These are phyloP conservation scores for Kluyveromyces dobzhanskii DNA, from an alignment of 805 yeast species.

Conservation along the genomic window DNA sequence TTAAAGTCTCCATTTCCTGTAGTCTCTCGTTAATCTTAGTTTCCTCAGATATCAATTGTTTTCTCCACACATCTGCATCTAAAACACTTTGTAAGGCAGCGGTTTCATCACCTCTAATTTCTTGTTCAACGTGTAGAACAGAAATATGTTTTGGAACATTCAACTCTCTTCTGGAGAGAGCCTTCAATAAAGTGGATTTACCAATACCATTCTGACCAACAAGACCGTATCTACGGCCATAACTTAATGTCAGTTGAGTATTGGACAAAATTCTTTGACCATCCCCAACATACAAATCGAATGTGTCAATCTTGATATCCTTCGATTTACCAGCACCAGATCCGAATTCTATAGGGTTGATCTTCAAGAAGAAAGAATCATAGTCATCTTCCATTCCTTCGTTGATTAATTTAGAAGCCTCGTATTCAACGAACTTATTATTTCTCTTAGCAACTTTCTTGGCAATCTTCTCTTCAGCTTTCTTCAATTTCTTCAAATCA, in stretches of 20 bases:
- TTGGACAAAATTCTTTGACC: slow-evolving; percentile 89
- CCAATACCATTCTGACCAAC: slow-evolving; percentile 99
- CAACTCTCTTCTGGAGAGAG: slow-evolving; percentile 87
- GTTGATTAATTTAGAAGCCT: slow-evolving; percentile 83
- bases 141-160: slow-evolving; percentile 93
- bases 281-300: slow-evolving; percentile 92
- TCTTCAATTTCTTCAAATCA: slow-evolving; percentile 91
- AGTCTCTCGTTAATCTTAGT: slow-evolving; percentile 63
- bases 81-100: slow-evolving; percentile 89
- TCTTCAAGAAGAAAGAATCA: slow-evolving; percentile 90
- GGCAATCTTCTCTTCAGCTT: slow-evolving; percentile 95
- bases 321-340: slow-evolving; percentile 93
- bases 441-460: slow-evolving; percentile 87
- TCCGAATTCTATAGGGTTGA: slow-evolving; percentile 89
- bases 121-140: slow-evolving; percentile 95
- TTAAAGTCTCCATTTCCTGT: slow-evolving; percentile 60
- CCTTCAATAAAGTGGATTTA: slow-evolving; percentile 87
- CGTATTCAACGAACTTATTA: slow-evolving; percentile 77
- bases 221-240: slow-evolving; percentile 92
- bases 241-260: slow-evolving; percentile 76
- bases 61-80: slow-evolving; percentile 99
- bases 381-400: slow-evolving; percentile 64
- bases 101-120: slow-evolving; percentile 87
- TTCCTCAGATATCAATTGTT: slow-evolving; percentile 75
- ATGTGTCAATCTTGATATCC: slow-evolving; percentile 86